A percentile compares a stretch with the other conserved stretches of the same genome.
phyloP scores from a whole-genome alignment of 306 rosid species.

The Ochetophila trinervis region DNA sequence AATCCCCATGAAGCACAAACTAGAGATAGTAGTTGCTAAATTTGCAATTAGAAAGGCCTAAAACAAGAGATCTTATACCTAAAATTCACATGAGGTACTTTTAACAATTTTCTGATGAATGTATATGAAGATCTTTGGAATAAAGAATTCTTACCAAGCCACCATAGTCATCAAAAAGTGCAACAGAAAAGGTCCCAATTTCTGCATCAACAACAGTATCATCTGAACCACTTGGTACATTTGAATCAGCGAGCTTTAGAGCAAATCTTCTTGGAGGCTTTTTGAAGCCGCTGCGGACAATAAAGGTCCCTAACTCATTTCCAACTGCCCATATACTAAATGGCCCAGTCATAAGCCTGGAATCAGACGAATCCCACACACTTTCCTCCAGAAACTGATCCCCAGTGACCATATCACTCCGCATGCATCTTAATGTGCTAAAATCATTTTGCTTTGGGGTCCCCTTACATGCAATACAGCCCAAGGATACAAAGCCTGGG shows the following conservation, averaged over 20 bases:
- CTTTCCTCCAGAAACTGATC: constrained; percentile 83
- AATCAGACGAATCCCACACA: constrained; percentile 88
- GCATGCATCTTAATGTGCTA: constrained; percentile 72
- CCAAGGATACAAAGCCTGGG: constrained; percentile 89
- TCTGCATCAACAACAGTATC: constrained; percentile 73
- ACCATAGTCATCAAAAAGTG: constrained; percentile 96
- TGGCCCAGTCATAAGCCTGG: constrained; percentile 50
- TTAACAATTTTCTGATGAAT: neutral
- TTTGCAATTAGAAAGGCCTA: neutral
- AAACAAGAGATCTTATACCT: neutral
- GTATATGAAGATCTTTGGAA: constrained; percentile 20
- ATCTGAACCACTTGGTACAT: constrained; percentile 65
- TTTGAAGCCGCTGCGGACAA: constrained; percentile 77
- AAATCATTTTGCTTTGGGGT: constrained; percentile 70
- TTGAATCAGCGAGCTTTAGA: constrained; percentile 71
- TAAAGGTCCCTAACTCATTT: constrained; percentile 82
- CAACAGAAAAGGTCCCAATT: constrained; percentile 74
- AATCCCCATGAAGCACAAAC: neutral
- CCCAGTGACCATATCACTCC: constrained; percentile 83
- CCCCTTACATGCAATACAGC: constrained; percentile 80
- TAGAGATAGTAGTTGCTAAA: neutral
- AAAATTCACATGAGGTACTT: neutral
- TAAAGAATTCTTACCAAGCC: constrained; percentile 80
- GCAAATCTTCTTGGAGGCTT: constrained; percentile 93
- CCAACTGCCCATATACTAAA: constrained; percentile 86